Percentiles rank a stretch among this genome's conserved stretches.
phyloP scores from a whole-genome alignment of 495 filamentous ascomycete species.

The Thermothielavioides terrestris region DNA sequence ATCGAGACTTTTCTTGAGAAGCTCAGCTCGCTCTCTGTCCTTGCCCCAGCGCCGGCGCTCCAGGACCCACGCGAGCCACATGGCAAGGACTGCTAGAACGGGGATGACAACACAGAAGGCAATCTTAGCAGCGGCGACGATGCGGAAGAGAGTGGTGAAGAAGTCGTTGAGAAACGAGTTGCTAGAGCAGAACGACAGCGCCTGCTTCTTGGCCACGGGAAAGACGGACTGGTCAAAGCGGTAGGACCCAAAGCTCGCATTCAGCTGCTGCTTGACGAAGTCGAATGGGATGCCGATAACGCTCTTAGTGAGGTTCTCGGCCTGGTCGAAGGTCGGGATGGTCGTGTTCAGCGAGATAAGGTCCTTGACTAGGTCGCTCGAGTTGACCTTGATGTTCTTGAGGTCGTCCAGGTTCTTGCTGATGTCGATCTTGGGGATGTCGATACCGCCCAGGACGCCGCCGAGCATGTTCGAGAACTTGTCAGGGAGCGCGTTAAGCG shows the following conservation, averaged over 20 bases:
- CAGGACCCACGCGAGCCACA: conserved; percentile 63
- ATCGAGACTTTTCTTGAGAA: conserved; percentile 58
- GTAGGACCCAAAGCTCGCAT: conserved; percentile 57
- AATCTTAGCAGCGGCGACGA: conserved; percentile 54
- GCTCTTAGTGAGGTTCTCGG: conserved; percentile 65
- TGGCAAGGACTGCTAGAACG: conserved; percentile 56
- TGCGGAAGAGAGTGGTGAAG: conserved; percentile 60
- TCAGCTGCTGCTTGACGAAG: conserved; percentile 59
- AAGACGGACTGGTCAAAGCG: conserved; percentile 68
- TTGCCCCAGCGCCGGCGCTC: conserved; percentile 73
- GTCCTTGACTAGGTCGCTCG: conserved; percentile 51
- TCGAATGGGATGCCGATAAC: conserved; percentile 73
- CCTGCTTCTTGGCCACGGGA: conserved; percentile 70
- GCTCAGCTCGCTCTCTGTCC: conserved; percentile 60
- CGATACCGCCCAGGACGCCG: conserved; percentile 30
- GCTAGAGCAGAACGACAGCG: conserved; percentile 78
- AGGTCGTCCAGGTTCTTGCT: conserved; percentile 50
- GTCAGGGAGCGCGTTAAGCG: conserved; percentile 50
- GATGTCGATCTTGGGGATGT: conserved; percentile 48
- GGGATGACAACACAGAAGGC: conserved; percentile 66
- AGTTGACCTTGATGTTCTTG: conserved; percentile 58
- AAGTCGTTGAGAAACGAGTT: conserved; percentile 79
- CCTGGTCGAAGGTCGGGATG: conserved; percentile 74
- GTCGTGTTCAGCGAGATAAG: conserved; percentile 61
- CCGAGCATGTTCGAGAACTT: conserved; percentile 28